phyloP scores from a whole-genome alignment of 805 yeast genomes.

The Kuraishia piskuri region DNA sequence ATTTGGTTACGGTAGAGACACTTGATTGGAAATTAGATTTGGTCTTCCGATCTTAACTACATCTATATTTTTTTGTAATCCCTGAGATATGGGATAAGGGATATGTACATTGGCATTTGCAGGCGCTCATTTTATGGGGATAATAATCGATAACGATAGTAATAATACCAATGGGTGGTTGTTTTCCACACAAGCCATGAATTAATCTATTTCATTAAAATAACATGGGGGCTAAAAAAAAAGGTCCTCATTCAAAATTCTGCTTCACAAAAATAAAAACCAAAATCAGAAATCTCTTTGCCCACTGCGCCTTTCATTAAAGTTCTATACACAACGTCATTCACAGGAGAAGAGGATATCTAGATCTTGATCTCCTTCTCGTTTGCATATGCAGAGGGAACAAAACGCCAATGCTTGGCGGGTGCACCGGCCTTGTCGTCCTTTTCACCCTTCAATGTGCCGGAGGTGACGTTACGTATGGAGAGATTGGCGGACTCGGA shows the following conservation, averaged over 20 bases:
- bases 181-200: neutral
- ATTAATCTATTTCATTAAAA: neutral
- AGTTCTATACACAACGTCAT: neutral
- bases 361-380: slow-evolving; percentile 50
- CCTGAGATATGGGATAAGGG: too few relatives aligned
- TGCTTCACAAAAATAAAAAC: neutral
- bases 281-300: neutral
- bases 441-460: slow-evolving; percentile 46
- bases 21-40: too few relatives aligned
- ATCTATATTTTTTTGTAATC: too few relatives aligned
- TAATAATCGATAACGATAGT: too few relatives aligned
- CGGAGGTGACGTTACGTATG: slow-evolving; percentile 58
- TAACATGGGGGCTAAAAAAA: neutral
- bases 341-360: neutral
- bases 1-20: too few relatives aligned
- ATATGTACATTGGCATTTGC: too few relatives aligned
- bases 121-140: too few relatives aligned
- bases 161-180: too few relatives aligned
- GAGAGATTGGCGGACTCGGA: slow-evolving; percentile 48
- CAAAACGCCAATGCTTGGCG: slow-evolving; percentile 64
- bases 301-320: neutral
- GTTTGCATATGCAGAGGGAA: slow-evolving; percentile 40
- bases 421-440: slow-evolving; percentile 38
- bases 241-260: neutral
- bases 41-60: too few relatives aligned